phyloP scores from a whole-genome alignment of 768 basidiomycete genomes.

The Auriscalpium orientale region DNA sequence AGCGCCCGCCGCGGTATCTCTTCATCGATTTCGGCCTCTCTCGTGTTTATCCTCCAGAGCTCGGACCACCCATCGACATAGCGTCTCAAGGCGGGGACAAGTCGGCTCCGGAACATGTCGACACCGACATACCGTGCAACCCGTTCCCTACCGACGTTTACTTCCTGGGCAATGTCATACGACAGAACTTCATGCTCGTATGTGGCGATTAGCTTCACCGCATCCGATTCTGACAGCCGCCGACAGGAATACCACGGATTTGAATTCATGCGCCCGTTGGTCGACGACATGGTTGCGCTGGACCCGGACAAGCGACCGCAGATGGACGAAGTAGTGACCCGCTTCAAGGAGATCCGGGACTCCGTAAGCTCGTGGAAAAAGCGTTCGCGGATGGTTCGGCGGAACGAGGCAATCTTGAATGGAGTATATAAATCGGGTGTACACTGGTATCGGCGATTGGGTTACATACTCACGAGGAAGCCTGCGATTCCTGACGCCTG shows the following conservation, averaged over 20 bases:
- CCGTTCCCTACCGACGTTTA: slow-evolving; percentile 23
- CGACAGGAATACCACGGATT: slow-evolving; percentile 7
- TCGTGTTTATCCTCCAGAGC: slow-evolving; percentile 8
- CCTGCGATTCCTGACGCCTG: too few relatives aligned
- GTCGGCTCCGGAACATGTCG: slow-evolving; percentile 19
- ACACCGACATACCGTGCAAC: slow-evolving; percentile 1
- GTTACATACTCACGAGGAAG: too few relatives aligned
- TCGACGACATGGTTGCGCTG: slow-evolving; percentile 27
- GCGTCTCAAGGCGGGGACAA: slow-evolving; percentile 18
- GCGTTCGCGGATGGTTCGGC: slow-evolving; percentile 8
- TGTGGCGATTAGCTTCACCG: background rate
- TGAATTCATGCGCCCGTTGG: slow-evolving; percentile 8
- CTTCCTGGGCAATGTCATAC: slow-evolving; percentile 18
- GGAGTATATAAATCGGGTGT: too few relatives aligned
- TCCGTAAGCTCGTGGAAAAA: slow-evolving; percentile 24
- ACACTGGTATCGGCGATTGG: too few relatives aligned
- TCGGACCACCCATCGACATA: slow-evolving; percentile 6
- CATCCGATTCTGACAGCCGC: background rate
- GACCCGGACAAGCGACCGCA: slow-evolving; percentile 29
- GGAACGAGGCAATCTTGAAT: too few relatives aligned
- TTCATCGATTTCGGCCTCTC: slow-evolving; percentile 25
- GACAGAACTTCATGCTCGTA: slow-evolving; percentile 14
- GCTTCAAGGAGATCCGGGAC: slow-evolving; percentile 22
- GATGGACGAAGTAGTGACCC: slow-evolving; percentile 29
- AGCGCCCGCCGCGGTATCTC: slow-evolving; percentile 20